Evolutionary conservation across 1,284 basidiomycete species (phyloP).

Genomic region (Sphaerobolus stellatus): DNA sequence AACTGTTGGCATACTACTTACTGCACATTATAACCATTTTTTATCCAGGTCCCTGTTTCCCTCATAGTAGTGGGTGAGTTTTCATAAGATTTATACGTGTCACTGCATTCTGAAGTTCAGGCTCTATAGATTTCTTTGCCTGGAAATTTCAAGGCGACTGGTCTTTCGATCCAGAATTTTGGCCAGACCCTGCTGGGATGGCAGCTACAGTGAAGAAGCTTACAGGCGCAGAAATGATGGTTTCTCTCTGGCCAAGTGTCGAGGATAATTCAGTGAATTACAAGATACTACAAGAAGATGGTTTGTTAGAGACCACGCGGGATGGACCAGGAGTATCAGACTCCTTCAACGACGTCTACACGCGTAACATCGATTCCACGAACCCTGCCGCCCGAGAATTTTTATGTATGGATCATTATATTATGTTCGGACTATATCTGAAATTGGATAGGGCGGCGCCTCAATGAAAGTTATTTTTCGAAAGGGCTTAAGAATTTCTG

Average conservation of each 20-base stretch:
- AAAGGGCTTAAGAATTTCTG: slow-evolving; percentile 44
- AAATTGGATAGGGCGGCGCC: slow-evolving; percentile 31
- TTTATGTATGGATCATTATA: slow-evolving; percentile 13
- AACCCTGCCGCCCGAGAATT: slow-evolving; percentile 26
- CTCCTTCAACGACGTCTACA: slow-evolving; percentile 42
- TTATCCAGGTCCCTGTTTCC: slow-evolving; percentile 40
- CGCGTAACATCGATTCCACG: slow-evolving; percentile 31
- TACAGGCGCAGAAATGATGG: slow-evolving; percentile 46
- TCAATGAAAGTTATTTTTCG: slow-evolving; percentile 44
- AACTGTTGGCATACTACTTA: neutral
- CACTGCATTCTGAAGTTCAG: neutral
- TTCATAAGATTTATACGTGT: neutral
- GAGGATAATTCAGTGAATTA: slow-evolving; percentile 42
- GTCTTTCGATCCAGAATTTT: slow-evolving; percentile 40
- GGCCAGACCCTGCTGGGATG: slow-evolving; percentile 40
- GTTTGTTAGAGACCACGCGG: slow-evolving; percentile 38
- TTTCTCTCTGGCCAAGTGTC: slow-evolving; percentile 43
- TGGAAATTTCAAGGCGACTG: slow-evolving; percentile 45
- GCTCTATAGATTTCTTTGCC: slow-evolving; percentile 37
- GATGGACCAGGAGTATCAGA: slow-evolving; percentile 41
- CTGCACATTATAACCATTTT: no score
- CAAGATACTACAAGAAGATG: slow-evolving; percentile 33
- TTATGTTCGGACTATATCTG: neutral
- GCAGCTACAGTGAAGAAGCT: slow-evolving; percentile 38
- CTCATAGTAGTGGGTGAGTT: slow-evolving; percentile 38